phyloP scores from a whole-genome alignment of 75 land plant species.

The Isoetes taiwanensis region DNA sequence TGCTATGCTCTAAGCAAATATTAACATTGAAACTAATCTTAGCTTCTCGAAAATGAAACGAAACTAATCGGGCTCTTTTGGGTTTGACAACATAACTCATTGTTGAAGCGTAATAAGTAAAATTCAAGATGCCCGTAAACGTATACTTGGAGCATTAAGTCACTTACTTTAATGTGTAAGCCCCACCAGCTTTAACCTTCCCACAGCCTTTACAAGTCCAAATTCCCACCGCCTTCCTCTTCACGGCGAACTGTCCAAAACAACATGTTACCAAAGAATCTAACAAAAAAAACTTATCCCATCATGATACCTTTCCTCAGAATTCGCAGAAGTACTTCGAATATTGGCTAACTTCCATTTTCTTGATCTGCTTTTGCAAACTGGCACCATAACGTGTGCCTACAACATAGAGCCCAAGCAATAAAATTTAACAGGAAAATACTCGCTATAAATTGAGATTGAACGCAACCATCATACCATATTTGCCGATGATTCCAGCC shows the following conservation, averaged over 20 bases:
- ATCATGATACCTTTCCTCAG: slow-evolving; percentile 50
- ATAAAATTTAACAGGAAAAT: background rate
- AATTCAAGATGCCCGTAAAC: no score
- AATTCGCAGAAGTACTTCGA: slow-evolving; percentile 73
- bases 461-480: slow-evolving; percentile 28
- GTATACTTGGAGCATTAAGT: no score
- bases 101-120: no score
- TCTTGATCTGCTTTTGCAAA: slow-evolving; percentile 69
- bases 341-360: slow-evolving; percentile 78
- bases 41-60: no score
- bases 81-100: no score
- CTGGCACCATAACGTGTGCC: slow-evolving; percentile 90
- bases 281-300: no score
- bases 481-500: slow-evolving; percentile 64
- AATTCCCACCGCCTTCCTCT: slow-evolving; percentile 79
- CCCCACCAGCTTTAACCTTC: slow-evolving; percentile 75
- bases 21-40: no score
- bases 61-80: no score
- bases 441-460: no score
- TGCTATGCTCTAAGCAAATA: no score
- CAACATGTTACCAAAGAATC: background rate
- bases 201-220: slow-evolving; percentile 86
- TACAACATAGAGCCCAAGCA: slow-evolving; percentile 4
- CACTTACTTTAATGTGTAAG: slow-evolving; percentile 66
- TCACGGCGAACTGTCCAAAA: slow-evolving; percentile 55